Base-by-base conservation (phyloP, 2,329 filamentous ascomycete species). In the Ophiocordyceps australis region DNA sequence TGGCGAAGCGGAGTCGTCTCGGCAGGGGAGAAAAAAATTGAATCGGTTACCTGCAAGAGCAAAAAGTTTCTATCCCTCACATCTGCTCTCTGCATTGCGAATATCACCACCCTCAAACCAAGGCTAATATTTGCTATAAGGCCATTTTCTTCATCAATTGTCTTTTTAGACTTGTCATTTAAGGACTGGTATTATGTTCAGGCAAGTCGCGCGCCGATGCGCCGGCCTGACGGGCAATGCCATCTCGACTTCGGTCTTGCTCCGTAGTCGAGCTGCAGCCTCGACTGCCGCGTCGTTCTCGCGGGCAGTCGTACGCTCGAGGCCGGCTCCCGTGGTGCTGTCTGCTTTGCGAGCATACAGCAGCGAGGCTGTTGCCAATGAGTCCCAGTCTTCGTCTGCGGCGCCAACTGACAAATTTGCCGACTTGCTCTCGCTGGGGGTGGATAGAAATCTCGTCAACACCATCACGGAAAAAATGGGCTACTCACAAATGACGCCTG, bases 401-500 rank as follows among this genome's bases (percentile, higher is more conserved):
- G 44, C 36, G 10, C 40, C 43, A 9, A 25, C 50, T 28, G 46
- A 49, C 14, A 40, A 44, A 5, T 71, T 71, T 35, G 35, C 34
- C 9, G 57, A 65, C 3, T 49, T 71, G 9, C 21, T 33, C 4
- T 30, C 39, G 2, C 35, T 60, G 12, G 61, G 59, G 17, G 65
- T 92, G 22, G 60, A 85, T 42, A 43, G 51, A 14, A 67, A 60
- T 31, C 52, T 94, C 26, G 59, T 92, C 34, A 43, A 59, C 4
- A 64, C 74, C 15, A 72, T 98, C 38, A 77, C 67, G 2, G 38
- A 65, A 5, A 65, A 70, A 27, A 79, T 95, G 74, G 57, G 63
- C 16, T 75, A 94, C 38, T 65, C 76, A 25, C 69, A 59, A 21
- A 95, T 98, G 89, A 95, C 86, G 14, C 77, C 89, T 14, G 86